These are phyloP conservation scores for Coemansia sp. DNA, from an alignment of 371 early-diverging fungal species.

Conservation along the genomic window DNA sequence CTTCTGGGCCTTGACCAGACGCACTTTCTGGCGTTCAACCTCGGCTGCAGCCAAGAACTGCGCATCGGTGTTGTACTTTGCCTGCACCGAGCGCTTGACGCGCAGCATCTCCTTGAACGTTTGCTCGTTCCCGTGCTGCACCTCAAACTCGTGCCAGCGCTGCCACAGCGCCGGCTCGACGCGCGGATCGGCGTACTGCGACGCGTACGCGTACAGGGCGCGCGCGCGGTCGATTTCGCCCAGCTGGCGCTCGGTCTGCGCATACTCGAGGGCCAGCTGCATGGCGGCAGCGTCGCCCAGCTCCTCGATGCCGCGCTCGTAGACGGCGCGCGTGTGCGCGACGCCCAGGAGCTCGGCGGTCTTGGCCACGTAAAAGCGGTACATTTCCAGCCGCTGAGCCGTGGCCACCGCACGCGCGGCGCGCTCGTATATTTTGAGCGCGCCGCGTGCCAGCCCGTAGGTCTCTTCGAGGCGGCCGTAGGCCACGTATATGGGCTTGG, in stretches of 20 bases:
- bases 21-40: slow-evolving; percentile 5
- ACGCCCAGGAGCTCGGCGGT: slow-evolving; percentile 85
- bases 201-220: slow-evolving; percentile 82
- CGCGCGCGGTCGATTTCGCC: slow-evolving; percentile 96
- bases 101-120: slow-evolving; percentile 97
- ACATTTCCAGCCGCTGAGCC: slow-evolving; percentile 77
- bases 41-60: slow-evolving; percentile 26
- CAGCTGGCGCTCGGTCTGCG: slow-evolving; percentile 82
- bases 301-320: slow-evolving; percentile 84
- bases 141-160: slow-evolving; percentile 95
- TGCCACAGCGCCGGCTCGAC: slow-evolving; percentile 78
- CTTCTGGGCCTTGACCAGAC: slow-evolving; percentile 1
- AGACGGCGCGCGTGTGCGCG: slow-evolving; percentile 85
- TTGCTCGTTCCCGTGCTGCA: slow-evolving; percentile 95
- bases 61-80: slow-evolving; percentile 73
- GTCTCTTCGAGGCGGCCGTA: slow-evolving; percentile 95
- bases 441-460: slow-evolving; percentile 87
- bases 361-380: slow-evolving; percentile 85
- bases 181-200: slow-evolving; percentile 88
- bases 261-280: slow-evolving; percentile 79
- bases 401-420: slow-evolving; percentile 77
- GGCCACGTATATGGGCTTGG: slow-evolving; percentile 84
- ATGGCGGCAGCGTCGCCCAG: slow-evolving; percentile 83
- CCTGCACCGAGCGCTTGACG: slow-evolving; percentile 87
- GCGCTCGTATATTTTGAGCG: slow-evolving; percentile 91